These are phyloP conservation scores for Avicennia marina DNA, from an alignment of 257 asterid species.

Conservation along the genomic window DNA sequence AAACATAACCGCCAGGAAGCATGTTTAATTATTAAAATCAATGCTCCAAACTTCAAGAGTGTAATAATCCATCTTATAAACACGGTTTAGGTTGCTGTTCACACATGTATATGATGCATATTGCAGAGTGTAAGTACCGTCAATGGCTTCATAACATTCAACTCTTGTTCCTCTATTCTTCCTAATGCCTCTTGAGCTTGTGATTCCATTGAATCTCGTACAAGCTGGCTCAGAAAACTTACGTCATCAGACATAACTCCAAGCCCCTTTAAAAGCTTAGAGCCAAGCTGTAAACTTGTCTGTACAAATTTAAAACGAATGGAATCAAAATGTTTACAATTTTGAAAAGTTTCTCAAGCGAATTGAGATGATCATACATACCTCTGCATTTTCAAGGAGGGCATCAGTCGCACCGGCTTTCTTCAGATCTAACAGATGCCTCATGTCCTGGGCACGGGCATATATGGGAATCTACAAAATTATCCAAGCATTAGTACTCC, in stretches of 20 bases:
- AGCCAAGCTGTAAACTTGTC: slow-evolving; percentile 98
- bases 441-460: slow-evolving; percentile 90
- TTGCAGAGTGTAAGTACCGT: slow-evolving; percentile 43
- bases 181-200: slow-evolving; percentile 78
- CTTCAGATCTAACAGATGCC: slow-evolving; percentile 78
- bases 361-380: slow-evolving; percentile 19
- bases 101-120: background rate
- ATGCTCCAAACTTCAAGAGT: no score
- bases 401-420: slow-evolving; percentile 97
- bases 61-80: no score
- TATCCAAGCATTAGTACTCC: slow-evolving; percentile 8
- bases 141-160: slow-evolving; percentile 63
- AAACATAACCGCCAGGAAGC: no score
- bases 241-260: slow-evolving; percentile 98
- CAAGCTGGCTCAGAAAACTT: slow-evolving; percentile 61
- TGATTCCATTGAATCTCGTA: slow-evolving; percentile 86
- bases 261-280: slow-evolving; percentile 80
- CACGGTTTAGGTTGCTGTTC: no score
- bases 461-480: slow-evolving; percentile 71
- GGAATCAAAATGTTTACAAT: slow-evolving; percentile 21
- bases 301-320: slow-evolving; percentile 25
- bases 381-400: slow-evolving; percentile 94
- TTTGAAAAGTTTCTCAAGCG: background rate
- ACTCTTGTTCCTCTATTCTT: slow-evolving; percentile 45
- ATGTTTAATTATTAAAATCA: no score